phyloP scores from a whole-genome alignment of 2,329 filamentous ascomycete species.

The Sarocladiaceae sp. region DNA sequence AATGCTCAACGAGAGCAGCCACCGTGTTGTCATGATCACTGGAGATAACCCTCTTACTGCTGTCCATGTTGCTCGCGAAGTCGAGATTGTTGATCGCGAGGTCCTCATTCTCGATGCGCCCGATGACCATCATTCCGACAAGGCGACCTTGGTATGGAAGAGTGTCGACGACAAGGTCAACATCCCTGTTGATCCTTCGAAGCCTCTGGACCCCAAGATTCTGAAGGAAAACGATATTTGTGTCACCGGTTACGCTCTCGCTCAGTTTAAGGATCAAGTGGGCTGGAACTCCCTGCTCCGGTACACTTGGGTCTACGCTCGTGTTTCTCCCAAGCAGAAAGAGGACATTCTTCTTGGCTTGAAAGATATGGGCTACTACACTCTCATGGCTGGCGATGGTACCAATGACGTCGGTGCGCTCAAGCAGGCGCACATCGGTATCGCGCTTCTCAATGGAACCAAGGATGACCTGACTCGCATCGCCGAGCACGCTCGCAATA shows the following conservation, averaged over 20 bases:
- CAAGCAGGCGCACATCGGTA: constrained; percentile 96
- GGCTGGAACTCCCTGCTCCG: constrained; percentile 76
- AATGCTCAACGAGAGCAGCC: constrained; percentile 98
- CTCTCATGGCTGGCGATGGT: constrained; percentile 96
- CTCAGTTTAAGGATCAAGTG: constrained; percentile 78
- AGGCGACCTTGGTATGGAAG: constrained; percentile 87
- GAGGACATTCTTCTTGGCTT: constrained; percentile 96
- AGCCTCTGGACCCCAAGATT: constrained; percentile 77
- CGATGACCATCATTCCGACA: constrained; percentile 77
- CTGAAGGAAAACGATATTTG: constrained; percentile 86
- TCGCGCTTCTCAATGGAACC: constrained; percentile 92
- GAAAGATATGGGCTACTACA: constrained; percentile 96
- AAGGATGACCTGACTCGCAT: constrained; percentile 88
- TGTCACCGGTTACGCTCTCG: constrained; percentile 88
- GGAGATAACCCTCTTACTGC: constrained; percentile 97
- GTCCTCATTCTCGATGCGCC: constrained; percentile 93
- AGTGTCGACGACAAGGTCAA: constrained; percentile 87
- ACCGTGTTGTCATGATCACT: constrained; percentile 98
- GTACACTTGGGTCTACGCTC: constrained; percentile 95
- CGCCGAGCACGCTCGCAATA: constrained; percentile 87
- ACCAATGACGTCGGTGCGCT: constrained; percentile 97
- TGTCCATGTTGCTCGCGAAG: constrained; percentile 89
- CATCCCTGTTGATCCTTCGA: constrained; percentile 79
- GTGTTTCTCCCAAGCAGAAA: constrained; percentile 97
- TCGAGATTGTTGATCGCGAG: constrained; percentile 96